Evolutionary conservation across 495 filamentous ascomycete genomes (phyloP), one percentile per base, ranked within the genome.

Genomic region (Letharia lupina): DNA sequence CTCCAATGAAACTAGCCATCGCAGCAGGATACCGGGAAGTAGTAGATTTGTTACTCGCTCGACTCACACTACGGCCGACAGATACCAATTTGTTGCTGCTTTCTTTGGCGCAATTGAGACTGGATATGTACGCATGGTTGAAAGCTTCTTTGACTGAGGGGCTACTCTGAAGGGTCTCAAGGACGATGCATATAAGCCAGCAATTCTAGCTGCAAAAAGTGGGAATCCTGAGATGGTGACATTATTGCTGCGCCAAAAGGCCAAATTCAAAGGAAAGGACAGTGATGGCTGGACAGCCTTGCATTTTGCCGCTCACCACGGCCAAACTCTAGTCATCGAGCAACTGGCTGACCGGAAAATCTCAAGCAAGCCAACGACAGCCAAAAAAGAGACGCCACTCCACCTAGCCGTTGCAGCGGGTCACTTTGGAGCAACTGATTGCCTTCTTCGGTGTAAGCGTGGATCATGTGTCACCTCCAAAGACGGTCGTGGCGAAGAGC

Each of bases 61-160:
- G 10, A 40, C 10, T 10, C 4, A 4, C 39, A 15, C 60, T 62
- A 3, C 58, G 54, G 10, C n/a, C 66, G 4, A 60, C 61, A 1
- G 28, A 65, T 10, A n/a, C 52, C 41, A 65, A 45, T 5, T 68
- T 68, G 13, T 50, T 7, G 67, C 70, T 9, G 74, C 74, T 1
- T 65, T 74, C 42, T 67, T 71, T 41, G 69, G 70, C 13, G 75
- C 74, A 4, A 70, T 71, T 3, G 72, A 70, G 48, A 63, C 28
- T 33, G 73, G 74, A 7, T 69, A 73, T 58, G 20, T 63, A 20
- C 20, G 61, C 1, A 61, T 68, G 23, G 62, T 62, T 13, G 66
- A 68, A 37, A 8, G 31, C 20, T 65, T 68, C 33, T 61, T 68
- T 35, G 7, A 23, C 8, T 15, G 57, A 41, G 66, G 62, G 18